phyloP scores from a whole-genome alignment of 768 basidiomycete species.

The Leccinellum albellum region DNA sequence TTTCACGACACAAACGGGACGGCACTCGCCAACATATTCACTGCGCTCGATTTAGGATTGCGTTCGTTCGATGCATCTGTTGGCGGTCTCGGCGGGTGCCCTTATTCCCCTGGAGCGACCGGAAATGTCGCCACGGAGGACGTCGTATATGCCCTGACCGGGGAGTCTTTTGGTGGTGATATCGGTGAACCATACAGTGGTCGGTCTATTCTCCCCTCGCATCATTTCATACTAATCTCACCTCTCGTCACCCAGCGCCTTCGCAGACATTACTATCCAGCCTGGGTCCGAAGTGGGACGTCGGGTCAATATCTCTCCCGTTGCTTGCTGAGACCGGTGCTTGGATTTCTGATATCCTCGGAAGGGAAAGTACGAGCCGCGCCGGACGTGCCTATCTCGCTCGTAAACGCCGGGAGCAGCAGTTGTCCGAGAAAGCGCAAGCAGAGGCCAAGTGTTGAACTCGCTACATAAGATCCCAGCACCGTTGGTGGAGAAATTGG shows the following conservation, averaged over 20 bases:
- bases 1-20: constrained; percentile 92
- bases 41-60: constrained; percentile 69
- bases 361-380: constrained; percentile 67
- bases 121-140: constrained; percentile 96
- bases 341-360: constrained; percentile 75
- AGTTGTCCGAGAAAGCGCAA: constrained; percentile 15
- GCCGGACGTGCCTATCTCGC: constrained; percentile 72
- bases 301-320: constrained; percentile 54
- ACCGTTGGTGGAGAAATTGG: neutral
- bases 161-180: constrained; percentile 55
- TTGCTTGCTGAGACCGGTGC: constrained; percentile 70
- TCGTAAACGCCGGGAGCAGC: too few species aligned
- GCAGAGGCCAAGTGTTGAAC: constrained; percentile 7
- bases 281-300: constrained; percentile 23
- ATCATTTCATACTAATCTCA: neutral
- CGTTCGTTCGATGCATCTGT: constrained; percentile 81
- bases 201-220: constrained; percentile 2
- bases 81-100: constrained; percentile 91
- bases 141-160: constrained; percentile 74
- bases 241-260: neutral
- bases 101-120: constrained; percentile 93
- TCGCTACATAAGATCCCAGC: too few species aligned
- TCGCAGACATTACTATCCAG: neutral
- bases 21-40: constrained; percentile 70
- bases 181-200: constrained; percentile 32